phyloP scores from a whole-genome alignment of 2,329 filamentous ascomycete species.

The Sporothrix globosa region DNA sequence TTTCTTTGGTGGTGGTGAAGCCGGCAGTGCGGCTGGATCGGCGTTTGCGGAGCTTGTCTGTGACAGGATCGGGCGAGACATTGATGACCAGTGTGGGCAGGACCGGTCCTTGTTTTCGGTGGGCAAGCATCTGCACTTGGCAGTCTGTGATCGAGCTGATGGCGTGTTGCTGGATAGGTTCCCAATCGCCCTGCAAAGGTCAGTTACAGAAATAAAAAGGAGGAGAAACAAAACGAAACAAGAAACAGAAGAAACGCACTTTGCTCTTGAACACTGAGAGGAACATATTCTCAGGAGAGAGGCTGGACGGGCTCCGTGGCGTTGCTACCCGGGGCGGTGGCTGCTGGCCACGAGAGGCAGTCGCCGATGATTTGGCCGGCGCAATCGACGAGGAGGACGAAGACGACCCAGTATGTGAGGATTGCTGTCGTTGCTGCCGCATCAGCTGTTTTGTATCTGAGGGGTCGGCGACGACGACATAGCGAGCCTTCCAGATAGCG shows the following conservation, averaged over 20 bases:
- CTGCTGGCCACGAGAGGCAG: constrained; percentile 28
- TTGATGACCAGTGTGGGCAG: constrained; percentile 63
- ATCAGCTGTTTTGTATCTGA: constrained; percentile 42
- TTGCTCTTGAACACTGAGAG: constrained; percentile 62
- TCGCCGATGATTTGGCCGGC: constrained; percentile 44
- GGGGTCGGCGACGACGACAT: constrained; percentile 58
- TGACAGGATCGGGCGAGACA: constrained; percentile 54
- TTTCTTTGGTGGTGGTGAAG: constrained; percentile 57
- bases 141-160: constrained; percentile 59
- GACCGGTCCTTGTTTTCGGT: constrained; percentile 64
- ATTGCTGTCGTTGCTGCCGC: constrained; percentile 25
- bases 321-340: constrained; percentile 38
- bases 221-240: background rate
- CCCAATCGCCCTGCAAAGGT: constrained; percentile 53
- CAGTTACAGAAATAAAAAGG: constrained; percentile 26
- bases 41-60: constrained; percentile 65
- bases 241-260: constrained; percentile 44
- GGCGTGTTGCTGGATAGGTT: constrained; percentile 59
- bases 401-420: constrained; percentile 15
- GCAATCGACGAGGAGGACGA: constrained; percentile 22
- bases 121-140: constrained; percentile 60
- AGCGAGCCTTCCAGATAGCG: constrained; percentile 62
- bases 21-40: constrained; percentile 66
- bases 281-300: constrained; percentile 49
- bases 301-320: constrained; percentile 41